Evolutionary conservation across 352 stramenopile species (phyloP).

Genomic region (Pythium vanterpoolii): DNA sequence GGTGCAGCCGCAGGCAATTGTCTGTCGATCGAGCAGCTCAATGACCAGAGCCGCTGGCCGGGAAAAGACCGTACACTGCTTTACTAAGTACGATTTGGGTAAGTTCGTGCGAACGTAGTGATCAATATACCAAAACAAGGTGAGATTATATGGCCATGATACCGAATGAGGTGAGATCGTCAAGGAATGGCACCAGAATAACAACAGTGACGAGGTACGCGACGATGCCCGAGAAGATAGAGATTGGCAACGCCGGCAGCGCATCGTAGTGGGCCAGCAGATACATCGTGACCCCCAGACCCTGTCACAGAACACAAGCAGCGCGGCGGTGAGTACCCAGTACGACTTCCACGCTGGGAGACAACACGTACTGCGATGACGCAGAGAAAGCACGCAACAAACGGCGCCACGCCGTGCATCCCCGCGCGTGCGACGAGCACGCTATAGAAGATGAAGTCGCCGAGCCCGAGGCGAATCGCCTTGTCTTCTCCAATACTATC

Average conservation of each 20-base stretch:
- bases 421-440: slow-evolving; percentile 94
- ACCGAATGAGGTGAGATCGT: slow-evolving; percentile 18
- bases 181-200: slow-evolving; percentile 32
- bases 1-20: slow-evolving; percentile 26
- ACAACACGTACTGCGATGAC: slow-evolving; percentile 83
- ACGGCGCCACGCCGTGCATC: slow-evolving; percentile 90
- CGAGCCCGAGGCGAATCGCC: slow-evolving; percentile 89
- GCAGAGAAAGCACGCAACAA: slow-evolving; percentile 88
- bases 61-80: background rate
- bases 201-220: slow-evolving; percentile 39
- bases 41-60: slow-evolving; percentile 17
- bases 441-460: slow-evolving; percentile 99
- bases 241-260: slow-evolving; percentile 94
- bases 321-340: background rate
- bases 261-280: slow-evolving; percentile 92
- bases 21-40: slow-evolving; percentile 21
- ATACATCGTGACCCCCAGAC: slow-evolving; percentile 90
- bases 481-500: slow-evolving; percentile 37
- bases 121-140: slow-evolving; percentile 14
- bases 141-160: slow-evolving; percentile 12
- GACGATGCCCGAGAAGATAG: slow-evolving; percentile 86
- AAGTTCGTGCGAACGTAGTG: slow-evolving; percentile 2
- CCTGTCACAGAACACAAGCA: slow-evolving; percentile 28
- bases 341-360: background rate
- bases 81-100: slow-evolving; percentile 24